Base-by-base conservation (phyloP, 345 rosid species). In the Citrus sp. region DNA sequence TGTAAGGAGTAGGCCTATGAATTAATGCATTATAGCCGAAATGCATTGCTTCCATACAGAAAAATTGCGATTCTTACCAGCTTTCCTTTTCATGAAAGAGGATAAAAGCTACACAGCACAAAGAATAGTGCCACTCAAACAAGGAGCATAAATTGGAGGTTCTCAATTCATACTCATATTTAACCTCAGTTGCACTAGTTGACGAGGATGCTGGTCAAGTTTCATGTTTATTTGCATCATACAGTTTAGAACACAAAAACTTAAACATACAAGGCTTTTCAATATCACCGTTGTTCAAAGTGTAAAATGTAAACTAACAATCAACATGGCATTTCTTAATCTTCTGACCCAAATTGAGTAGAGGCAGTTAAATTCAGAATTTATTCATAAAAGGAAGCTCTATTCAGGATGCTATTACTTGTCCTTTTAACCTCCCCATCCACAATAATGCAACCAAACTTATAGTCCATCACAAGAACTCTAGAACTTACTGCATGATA, bases 401-500 rank as follows among this genome's bases (percentile, higher is more conserved):
- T 9, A 27, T 70, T 30, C 24, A 35, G 59, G 35, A 70, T 8
- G 22, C 59, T 46, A 51, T 49, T 7, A 18, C 2, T 16, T 21
- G 24, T 69, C 22, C 34, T 46, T 24, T 46, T 28, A 18, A 70
- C 49, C 37, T 28, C 60, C 38, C 51, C 34, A 70, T 16, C 35
- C 74, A 70, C 37, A 51, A 49, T 21, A 49, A 32, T 46, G 35
- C 42, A 35, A 19, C 3, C n/a, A 18, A 70, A 54, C 21, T 6
- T 24, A 19, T 25, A 60, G 25, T 72, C 28, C 2, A 24, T 38
- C 22, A 58, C 54, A 22, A 70, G 21, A 49, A 38, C 42, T 66
- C 51, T 4, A 72, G 7, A 70, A 83, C 93, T 87, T 84, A 93
- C 98, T 0, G 98, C 85, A 80, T 95, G 98, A 81, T 95, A 95